A percentile compares a stretch with the other conserved stretches of the same genome.
Evolutionary conservation across 208 protist genomes (phyloP).

Genomic region (Lotmaria passim): DNA sequence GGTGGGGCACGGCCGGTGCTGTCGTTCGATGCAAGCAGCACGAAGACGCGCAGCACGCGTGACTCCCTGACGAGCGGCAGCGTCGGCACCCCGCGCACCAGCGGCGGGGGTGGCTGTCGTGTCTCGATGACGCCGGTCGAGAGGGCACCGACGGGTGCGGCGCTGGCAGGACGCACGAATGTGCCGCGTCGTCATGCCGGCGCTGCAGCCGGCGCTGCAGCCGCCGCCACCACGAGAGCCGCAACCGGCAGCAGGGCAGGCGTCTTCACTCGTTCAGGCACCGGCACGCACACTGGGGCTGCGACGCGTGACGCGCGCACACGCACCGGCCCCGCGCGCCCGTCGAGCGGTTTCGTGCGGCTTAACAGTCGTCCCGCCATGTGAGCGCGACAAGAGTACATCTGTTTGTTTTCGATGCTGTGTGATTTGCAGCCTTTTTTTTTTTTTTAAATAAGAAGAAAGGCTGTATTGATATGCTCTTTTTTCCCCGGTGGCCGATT

Average conservation of each 20-base stretch:
- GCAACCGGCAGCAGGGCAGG: background rate
- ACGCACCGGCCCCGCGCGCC: background rate
- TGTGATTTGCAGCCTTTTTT: slow-evolving; percentile 14
- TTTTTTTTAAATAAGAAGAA: too few relatives aligned
- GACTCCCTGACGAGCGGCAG: slow-evolving; percentile 19
- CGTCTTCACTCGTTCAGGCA: background rate
- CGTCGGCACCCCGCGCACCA: slow-evolving; percentile 7
- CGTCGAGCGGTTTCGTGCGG: slow-evolving; percentile 1
- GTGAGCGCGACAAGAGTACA: background rate
- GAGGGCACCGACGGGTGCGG: background rate
- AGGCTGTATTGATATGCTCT: too few relatives aligned
- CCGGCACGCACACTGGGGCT: background rate
- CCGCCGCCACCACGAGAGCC: background rate
- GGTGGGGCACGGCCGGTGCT: slow-evolving; percentile 22
- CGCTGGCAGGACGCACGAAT: slow-evolving; percentile 13
- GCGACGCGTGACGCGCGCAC: background rate
- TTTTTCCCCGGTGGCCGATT: too few relatives aligned
- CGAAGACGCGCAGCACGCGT: slow-evolving; percentile 28
- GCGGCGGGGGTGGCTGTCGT: slow-evolving; percentile 1
- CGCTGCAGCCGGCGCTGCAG: background rate
- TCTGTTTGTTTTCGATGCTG: background rate
- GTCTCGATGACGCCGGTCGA: slow-evolving; percentile 10
- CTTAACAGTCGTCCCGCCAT: slow-evolving; percentile 4
- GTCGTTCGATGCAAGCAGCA: slow-evolving; percentile 18
- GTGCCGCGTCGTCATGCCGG: slow-evolving; percentile 8